Base-by-base conservation (phyloP, 768 basidiomycete genomes). In the Kwoniella sp. region DNA sequence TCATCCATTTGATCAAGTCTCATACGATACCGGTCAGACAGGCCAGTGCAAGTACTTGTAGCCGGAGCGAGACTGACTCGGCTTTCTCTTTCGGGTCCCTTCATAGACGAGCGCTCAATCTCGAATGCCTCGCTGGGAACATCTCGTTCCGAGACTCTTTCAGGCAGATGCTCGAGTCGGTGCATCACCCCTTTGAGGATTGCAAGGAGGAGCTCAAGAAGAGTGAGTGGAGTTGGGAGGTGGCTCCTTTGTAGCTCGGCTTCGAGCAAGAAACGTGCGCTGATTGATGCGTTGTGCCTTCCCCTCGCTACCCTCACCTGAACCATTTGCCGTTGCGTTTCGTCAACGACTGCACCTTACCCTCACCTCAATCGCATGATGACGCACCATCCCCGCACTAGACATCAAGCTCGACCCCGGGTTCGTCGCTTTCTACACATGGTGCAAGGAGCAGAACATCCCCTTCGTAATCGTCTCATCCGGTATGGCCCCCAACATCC, bases 381-480 rank as follows among this genome's bases (percentile, higher is more conserved):
- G n/a, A n/a, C n/a, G n/a, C n/a, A n/a, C n/a, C n/a, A n/a, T n/a
- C 45, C 17, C 58, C 48, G 13, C 23, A 17, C 15, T 65, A 93
- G 92, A 92, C 76, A 92, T 95, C 82, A 85, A 85, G 63, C 85
- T 95, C 47, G 93, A 97, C 82, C 82, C 86, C 1, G 93, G 93
- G 20, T 99, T 99, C 84, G 89, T 88, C 76, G 85, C 86, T 1
- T 98, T 97, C 81, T 88, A 90, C 80, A 81, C 83, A 20, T 98
- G 89, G 87, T 94, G 92, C 82, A 89, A 90, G 74, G 81, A 81
- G 1, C 84, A 87, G 52, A 88, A 89, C 70, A 86, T 98, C 52
- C 96, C 96, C 13, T 85, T 96, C 67, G 89, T 95, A 66, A 91
- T 97, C 77, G 92, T 96, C 48, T 96, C 94, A 4, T 92, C 91